Base-by-base conservation (phyloP, 2,329 filamentous ascomycete genomes). In the Aspergillus japonicus region DNA sequence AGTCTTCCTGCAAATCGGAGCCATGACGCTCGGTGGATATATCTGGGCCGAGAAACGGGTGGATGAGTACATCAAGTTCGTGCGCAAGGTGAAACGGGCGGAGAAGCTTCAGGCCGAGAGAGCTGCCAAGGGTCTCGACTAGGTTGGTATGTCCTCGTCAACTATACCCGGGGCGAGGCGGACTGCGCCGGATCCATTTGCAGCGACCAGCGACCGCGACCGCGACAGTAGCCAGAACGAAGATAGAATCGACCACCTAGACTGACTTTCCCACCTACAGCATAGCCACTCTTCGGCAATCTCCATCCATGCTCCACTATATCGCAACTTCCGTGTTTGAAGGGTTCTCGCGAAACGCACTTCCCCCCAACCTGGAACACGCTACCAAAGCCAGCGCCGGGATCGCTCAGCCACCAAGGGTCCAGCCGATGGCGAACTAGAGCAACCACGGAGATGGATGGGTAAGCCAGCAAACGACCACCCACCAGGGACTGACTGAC, bases 31-130 rank as follows among this genome's bases (percentile, higher is more conserved):
- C 51, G 80, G 80, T 8, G 80, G 80, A 1, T 79, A 75, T 63
- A 76, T 82, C 50, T 81, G 79, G 73, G 80, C 80, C 2, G 80
- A 82, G 69, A 72, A 71, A 60, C 68, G 78, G 47, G 76, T 81
- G 44, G 74, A 71, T 23, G 78, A 79, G 52, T 82, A 80, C 65
- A 75, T 81, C 60, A 73, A 80, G n/a, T 61, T 71, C 11, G 63
- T 80, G 58, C 68, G 79, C 57, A 71, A 70, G 63, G 57, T 75
- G 48, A 78, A 78, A 64, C 71, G 79, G 31, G 76, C 75, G 12
- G 77, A 78, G 66, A 71, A 73, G 61, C 61, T 71, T 47, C 70
- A 77, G 59, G 68, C 68, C 29, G 71, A 75, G 58, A 58, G 67
- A 31, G 66, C 64, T 14, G 58, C 60, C 24, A 50, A 58, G 23